Base-by-base conservation (phyloP, 176 grass and related monocot genomes). In the Aegilops tauschii region DNA sequence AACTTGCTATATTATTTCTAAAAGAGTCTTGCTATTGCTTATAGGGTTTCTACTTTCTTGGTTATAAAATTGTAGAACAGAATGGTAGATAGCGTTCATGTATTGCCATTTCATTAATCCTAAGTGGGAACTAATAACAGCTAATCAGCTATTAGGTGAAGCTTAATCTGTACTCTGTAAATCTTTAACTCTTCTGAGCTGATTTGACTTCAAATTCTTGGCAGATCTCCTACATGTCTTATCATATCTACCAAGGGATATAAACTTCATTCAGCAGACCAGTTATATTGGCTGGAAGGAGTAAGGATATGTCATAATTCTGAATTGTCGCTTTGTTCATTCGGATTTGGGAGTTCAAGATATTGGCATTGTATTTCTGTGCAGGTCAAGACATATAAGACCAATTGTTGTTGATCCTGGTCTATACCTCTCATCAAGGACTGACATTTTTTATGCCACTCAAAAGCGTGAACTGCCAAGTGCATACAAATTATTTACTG, bases 171-270 rank as follows among this genome's bases (percentile, higher is more conserved):
- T 45, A 28, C 0, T 69, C 20, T 9, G 6, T 82, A 35, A 32
- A 25, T 32, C 39, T 34, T 34, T 70, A 37, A 37, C 39, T 29
- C 13, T 58, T 67, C 3, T 58, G 13, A 69, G 11, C 23, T 42
- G 4, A 52, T 27, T 74, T 80, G 39, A 78, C 20, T 85, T 64
- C 45, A 62, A 85, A 37, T 88, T 85, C 34, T 88, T 84, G 70
- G 52, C 90, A 98, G 96, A 98, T 89, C 91, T 96, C 21, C 88
- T 98, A 49, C 96, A 98, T 93, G 90, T 98, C 76, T 98, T 96
- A 58, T 98, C 93, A 78, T 98, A 94, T 72, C 39, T 98, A 82
- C 93, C 93, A 12, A 96, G 61, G 77, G 92, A 98, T 88, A 94
- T 98, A 79, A 98, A 94, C 90, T 98, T 98, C 88, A 87, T 98